A percentile compares a stretch with the other conserved stretches of the same genome.
Evolutionary conservation across 1,284 basidiomycete species (phyloP).

Genomic region (Naganishia albida): DNA sequence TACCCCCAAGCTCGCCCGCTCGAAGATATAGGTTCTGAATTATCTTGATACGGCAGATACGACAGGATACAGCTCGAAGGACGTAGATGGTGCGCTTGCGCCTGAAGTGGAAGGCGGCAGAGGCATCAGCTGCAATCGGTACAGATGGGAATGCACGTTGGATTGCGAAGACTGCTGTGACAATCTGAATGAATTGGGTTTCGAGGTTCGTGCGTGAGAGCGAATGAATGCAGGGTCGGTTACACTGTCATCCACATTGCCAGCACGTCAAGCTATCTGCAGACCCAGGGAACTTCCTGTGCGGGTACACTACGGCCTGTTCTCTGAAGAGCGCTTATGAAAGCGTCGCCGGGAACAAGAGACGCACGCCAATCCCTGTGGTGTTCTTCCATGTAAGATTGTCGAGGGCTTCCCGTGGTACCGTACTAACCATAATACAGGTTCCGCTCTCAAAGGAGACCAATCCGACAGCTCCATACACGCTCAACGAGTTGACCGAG

Average conservation of each 20-base stretch:
- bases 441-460: background rate
- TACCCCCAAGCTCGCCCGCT: background rate
- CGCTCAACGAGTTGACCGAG: slow-evolving; percentile 15
- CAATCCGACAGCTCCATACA: slow-evolving; percentile 5
- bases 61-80: background rate
- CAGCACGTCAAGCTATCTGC: slow-evolving; percentile 23
- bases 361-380: slow-evolving; percentile 4
- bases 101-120: slow-evolving; percentile 1
- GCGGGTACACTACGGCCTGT: slow-evolving; percentile 15
- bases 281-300: slow-evolving; percentile 13
- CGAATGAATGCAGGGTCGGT: background rate
- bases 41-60: background rate
- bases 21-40: background rate
- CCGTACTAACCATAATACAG: background rate
- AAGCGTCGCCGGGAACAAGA: background rate
- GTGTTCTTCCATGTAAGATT: slow-evolving; percentile 18
- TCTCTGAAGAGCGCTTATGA: slow-evolving; percentile 12
- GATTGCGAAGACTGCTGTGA: slow-evolving; percentile 13
- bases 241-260: background rate
- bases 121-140: background rate
- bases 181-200: slow-evolving; percentile 7
- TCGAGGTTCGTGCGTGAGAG: slow-evolving; percentile 2
- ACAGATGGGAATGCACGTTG: slow-evolving; percentile 12
- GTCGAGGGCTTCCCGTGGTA: background rate
- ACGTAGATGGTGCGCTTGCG: slow-evolving; percentile 19